phyloP scores from a whole-genome alignment of 139 green algal genomes.

The Chloropicon primus region DNA sequence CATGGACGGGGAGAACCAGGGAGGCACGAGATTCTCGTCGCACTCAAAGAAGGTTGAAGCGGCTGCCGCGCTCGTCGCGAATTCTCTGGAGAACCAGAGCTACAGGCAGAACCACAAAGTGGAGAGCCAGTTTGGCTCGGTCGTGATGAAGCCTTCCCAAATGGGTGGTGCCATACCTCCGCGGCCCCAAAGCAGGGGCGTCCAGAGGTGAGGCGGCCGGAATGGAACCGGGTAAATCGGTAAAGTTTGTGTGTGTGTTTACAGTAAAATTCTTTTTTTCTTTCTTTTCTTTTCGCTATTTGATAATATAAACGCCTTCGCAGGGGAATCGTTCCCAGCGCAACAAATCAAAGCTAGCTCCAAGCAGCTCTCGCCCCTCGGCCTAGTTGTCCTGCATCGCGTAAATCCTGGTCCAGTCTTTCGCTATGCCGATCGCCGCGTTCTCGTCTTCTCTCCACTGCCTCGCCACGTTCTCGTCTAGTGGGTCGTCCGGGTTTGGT shows the following conservation, averaged over 20 bases:
- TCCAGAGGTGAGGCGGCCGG: background rate
- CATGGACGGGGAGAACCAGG: too few species aligned
- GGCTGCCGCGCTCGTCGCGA: background rate
- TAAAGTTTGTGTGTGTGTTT: too few species aligned
- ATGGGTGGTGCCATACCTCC: background rate
- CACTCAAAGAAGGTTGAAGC: background rate
- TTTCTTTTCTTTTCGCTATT: background rate
- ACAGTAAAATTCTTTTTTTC: background rate
- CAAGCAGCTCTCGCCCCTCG: too few species aligned
- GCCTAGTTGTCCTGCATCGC: constrained; percentile 11
- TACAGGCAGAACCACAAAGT: background rate
- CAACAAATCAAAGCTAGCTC: too few species aligned
- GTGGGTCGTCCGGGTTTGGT: constrained; percentile 95
- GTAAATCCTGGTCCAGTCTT: constrained; percentile 35
- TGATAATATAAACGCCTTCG: too few species aligned
- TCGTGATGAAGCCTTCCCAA: background rate
- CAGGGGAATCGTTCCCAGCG: too few species aligned
- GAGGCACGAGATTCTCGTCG: too few species aligned
- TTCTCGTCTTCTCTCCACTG: constrained; percentile 92
- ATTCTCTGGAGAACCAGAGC: background rate
- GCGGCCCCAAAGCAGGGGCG: background rate
- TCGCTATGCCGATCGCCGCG: constrained; percentile 57
- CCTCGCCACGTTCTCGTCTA: constrained; percentile 90
- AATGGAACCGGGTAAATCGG: too few species aligned
- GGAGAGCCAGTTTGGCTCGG: background rate